phyloP scores from a whole-genome alignment of 495 filamentous ascomycete genomes.

The Trichoderma orchidacearum region DNA sequence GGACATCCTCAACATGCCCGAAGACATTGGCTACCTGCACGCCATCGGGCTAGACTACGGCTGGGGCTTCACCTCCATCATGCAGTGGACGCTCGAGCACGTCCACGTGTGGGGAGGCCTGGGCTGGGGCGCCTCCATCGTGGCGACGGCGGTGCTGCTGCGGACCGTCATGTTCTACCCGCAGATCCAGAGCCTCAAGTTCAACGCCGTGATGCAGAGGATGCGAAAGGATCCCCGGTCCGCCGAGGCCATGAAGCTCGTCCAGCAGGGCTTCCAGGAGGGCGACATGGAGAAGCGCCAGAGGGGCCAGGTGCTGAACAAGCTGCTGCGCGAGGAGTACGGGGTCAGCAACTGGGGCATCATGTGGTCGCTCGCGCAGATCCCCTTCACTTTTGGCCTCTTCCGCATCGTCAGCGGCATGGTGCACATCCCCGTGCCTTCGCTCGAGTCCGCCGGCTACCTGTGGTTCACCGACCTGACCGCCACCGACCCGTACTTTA shows the following conservation, averaged over 20 bases:
- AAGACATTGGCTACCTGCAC: constrained; percentile 71
- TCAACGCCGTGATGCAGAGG: constrained; percentile 37
- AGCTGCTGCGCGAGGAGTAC: constrained; percentile 36
- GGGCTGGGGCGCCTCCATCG: constrained; percentile 73
- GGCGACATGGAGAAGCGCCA: constrained; percentile 24
- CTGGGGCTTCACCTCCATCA: constrained; percentile 53
- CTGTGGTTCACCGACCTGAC: constrained; percentile 76
- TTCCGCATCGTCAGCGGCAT: constrained; percentile 68
- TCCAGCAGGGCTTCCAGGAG: constrained; percentile 29
- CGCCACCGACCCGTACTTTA: constrained; percentile 55
- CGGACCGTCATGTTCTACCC: constrained; percentile 52
- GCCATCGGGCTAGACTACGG: constrained; percentile 75
- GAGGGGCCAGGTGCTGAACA: constrained; percentile 34
- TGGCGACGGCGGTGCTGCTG: constrained; percentile 45
- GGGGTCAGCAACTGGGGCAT: constrained; percentile 50
- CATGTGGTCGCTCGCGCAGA: not conserved
- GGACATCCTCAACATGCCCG: constrained; percentile 39
- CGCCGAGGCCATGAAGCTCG: constrained; percentile 29
- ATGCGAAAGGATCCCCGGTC: constrained; percentile 34
- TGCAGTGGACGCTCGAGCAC: constrained; percentile 69
- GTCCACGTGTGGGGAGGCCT: constrained; percentile 58
- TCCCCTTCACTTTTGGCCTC: constrained; percentile 59
- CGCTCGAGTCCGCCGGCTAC: constrained; percentile 50
- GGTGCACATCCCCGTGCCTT: constrained; percentile 66
- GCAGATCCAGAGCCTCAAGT: constrained; percentile 45